A percentile compares a stretch with the other conserved stretches of the same genome.
Evolutionary conservation across 192 early-diverging fungal genomes (phyloP).

Genomic region (Pilaira anomala): DNA sequence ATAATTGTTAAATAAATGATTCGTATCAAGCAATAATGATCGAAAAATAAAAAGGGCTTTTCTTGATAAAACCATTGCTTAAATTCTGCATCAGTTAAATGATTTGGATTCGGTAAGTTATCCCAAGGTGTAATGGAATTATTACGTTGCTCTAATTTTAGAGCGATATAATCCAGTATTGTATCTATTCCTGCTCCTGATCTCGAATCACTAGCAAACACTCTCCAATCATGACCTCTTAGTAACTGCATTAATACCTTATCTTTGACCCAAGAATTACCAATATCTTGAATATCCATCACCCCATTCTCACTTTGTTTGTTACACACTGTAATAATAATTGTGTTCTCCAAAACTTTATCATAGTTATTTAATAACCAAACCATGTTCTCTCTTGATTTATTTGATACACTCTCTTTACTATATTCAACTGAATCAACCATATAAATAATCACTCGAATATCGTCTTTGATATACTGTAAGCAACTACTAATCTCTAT

Average conservation of each 20-base stretch:
- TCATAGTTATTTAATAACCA: constrained; percentile 24
- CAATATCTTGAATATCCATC: constrained; percentile 30
- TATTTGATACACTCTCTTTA: constrained; percentile 10
- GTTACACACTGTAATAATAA: constrained; percentile 32
- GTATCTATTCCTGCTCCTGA: constrained; percentile 20
- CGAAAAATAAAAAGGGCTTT: constrained; percentile 28
- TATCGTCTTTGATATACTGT: constrained; percentile 22
- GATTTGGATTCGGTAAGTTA: constrained; percentile 28
- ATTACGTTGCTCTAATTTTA: constrained; percentile 6
- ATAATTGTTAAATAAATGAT: constrained; percentile 22
- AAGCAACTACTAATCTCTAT: constrained; percentile 19
- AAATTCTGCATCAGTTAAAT: constrained; percentile 27
- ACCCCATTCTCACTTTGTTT: constrained; percentile 22
- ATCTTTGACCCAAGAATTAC: constrained; percentile 29
- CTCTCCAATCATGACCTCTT: constrained; percentile 27
- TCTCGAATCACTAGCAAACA: constrained; percentile 24
- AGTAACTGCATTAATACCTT: constrained; percentile 8
- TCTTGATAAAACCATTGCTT: constrained; percentile 17
- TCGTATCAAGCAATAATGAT: constrained; percentile 24
- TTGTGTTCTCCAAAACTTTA: constrained; percentile 12
- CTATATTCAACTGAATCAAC: constrained; percentile 20
- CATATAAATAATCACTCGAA: constrained; percentile 26
- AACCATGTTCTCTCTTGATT: constrained; percentile 23
- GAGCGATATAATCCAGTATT: constrained; percentile 23
- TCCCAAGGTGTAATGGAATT: constrained; percentile 29